phyloP scores from a whole-genome alignment of 805 yeast genomes.

The Millerozyma acaciae region DNA sequence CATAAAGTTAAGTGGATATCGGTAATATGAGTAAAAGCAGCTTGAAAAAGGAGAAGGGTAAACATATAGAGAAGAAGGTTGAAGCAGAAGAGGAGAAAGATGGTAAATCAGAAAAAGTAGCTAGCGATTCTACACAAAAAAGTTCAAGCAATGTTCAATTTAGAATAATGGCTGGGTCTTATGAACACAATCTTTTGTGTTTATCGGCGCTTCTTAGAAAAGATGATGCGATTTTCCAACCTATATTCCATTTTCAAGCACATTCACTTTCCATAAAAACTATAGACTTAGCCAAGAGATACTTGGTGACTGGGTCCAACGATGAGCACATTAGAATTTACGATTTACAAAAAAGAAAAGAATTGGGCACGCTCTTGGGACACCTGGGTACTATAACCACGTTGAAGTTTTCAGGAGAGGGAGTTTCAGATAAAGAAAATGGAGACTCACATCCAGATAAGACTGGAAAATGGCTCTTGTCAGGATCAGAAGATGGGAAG shows the following conservation, averaged over 20 bases:
- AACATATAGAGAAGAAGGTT: background rate
- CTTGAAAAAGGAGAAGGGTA: conserved; percentile 2
- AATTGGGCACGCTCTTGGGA: conserved; percentile 82
- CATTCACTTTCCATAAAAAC: conserved; percentile 86
- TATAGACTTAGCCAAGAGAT: conserved; percentile 76
- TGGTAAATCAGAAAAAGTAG: background rate
- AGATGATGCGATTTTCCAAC: conserved; percentile 69
- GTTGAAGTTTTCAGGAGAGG: conserved; percentile 63
- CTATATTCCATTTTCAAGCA: conserved; percentile 94
- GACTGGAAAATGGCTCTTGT: conserved; percentile 83
- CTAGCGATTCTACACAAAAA: conserved; percentile 2
- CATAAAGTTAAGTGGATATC: conserved; percentile 1
- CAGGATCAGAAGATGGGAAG: conserved; percentile 88
- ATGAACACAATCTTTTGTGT: conserved; percentile 89
- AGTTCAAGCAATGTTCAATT: conserved; percentile 38
- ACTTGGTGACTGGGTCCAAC: conserved; percentile 88
- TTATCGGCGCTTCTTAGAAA: conserved; percentile 63
- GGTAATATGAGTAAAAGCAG: background rate
- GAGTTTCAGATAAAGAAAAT: conserved; percentile 10
- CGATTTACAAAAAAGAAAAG: conserved; percentile 90
- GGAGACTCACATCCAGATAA: conserved; percentile 24
- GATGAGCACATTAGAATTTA: conserved; percentile 94
- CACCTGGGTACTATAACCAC: conserved; percentile 87
- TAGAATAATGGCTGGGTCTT: conserved; percentile 89
- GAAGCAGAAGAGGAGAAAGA: conserved; percentile 1